Percentiles rank a stretch among this genome's conserved stretches.
These are phyloP conservation scores for Candida odintsovae DNA, from an alignment of 805 yeast species.

Conservation along the genomic window DNA sequence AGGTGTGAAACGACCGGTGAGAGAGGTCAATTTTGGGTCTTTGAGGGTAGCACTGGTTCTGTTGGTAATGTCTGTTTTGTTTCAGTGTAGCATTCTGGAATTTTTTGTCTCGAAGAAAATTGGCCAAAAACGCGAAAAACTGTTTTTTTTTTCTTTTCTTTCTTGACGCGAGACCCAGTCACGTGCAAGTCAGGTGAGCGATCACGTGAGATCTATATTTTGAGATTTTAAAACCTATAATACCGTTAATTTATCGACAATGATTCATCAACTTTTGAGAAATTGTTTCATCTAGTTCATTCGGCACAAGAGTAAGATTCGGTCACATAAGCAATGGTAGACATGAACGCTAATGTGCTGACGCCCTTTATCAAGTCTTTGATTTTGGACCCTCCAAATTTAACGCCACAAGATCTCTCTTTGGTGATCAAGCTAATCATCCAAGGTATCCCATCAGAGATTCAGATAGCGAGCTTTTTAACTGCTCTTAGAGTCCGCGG, in stretches of 20 bases:
- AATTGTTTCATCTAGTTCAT: not conserved
- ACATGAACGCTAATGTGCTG: slow-evolving; percentile 12
- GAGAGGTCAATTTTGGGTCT: not conserved
- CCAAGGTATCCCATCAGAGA: slow-evolving; percentile 53
- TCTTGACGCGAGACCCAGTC: not conserved
- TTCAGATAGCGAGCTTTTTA: slow-evolving; percentile 74
- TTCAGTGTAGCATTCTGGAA: not conserved
- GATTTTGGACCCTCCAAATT: slow-evolving; percentile 50
- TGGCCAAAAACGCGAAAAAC: not conserved
- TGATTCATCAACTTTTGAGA: not conserved
- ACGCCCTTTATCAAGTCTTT: slow-evolving; percentile 65
- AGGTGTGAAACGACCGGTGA: not conserved
- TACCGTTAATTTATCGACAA: no score
- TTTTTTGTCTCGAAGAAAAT: not conserved
- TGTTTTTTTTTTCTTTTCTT: not conserved
- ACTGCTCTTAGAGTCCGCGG: slow-evolving; percentile 70
- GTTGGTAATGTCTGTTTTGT: not conserved
- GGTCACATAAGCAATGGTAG: not conserved
- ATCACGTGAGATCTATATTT: not conserved
- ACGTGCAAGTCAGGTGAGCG: not conserved
- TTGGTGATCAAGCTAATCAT: slow-evolving; percentile 58
- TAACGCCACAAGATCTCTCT: slow-evolving; percentile 60
- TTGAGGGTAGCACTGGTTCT: not conserved
- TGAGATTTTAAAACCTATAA: no score
- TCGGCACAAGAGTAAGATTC: no score